Conservation (phyloP, 1,284 basidiomycete genomes). For the Heterobasidion irregulare region DNA sequence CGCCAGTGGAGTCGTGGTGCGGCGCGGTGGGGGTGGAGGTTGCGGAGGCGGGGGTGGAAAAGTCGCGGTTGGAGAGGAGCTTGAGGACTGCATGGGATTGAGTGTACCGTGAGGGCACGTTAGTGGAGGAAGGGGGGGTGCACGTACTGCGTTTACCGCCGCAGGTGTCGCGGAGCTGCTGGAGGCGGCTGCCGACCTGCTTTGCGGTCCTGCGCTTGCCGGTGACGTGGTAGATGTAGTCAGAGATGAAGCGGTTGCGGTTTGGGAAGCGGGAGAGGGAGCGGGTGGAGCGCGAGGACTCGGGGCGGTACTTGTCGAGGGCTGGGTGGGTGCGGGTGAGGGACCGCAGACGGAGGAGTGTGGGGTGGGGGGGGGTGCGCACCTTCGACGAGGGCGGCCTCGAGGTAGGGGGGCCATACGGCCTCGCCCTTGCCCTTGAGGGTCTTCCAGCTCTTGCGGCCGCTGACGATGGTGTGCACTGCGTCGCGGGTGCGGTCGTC, state of each 20-base stretch:
- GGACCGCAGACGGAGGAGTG: background rate
- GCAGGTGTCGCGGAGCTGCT: constrained; percentile 61
- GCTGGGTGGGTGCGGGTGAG: constrained; percentile 24
- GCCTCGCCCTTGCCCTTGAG: constrained; percentile 56
- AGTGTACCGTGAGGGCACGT: too few relatives aligned
- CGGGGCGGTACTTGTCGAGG: constrained; percentile 59
- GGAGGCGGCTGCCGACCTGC: constrained; percentile 66
- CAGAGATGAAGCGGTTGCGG: constrained; percentile 66
- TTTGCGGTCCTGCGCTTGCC: constrained; percentile 59
- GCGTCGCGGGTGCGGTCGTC: constrained; percentile 30
- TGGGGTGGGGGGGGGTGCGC: constrained; percentile 4
- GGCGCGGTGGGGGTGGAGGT: constrained; percentile 2
- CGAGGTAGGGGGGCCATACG: constrained; percentile 70
- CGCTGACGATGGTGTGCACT: constrained; percentile 55
- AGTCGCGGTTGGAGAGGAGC: constrained; percentile 24
- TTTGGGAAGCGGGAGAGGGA: constrained; percentile 65
- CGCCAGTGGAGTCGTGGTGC: constrained; percentile 7
- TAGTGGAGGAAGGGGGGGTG: too few relatives aligned
- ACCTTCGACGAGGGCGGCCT: constrained; percentile 71
- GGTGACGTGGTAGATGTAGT: constrained; percentile 55
- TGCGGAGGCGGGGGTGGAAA: constrained; percentile 9
- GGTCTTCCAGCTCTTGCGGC: constrained; percentile 69
- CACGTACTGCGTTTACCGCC: constrained; percentile 54
- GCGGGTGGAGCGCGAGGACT: constrained; percentile 59
- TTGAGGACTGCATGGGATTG: too few relatives aligned